Conservation (phyloP, 2,329 filamentous ascomycete genomes). For the Rosellinia necatrix region DNA sequence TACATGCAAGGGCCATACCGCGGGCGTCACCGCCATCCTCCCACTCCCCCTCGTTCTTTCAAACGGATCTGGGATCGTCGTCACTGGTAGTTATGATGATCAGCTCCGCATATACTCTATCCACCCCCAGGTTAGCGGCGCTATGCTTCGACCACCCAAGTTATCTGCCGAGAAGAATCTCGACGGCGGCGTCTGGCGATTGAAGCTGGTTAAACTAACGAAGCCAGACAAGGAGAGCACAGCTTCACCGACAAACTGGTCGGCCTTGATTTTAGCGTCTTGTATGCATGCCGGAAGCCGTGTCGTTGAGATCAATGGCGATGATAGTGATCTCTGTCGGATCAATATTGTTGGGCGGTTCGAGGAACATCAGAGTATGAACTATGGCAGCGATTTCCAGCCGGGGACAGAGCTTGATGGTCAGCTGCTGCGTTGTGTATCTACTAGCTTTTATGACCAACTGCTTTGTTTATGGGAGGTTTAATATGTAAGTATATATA, state of each 20-base stretch:
- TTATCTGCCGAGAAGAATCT: conserved; percentile 69
- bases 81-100: conserved; percentile 95
- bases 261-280: conserved; percentile 70
- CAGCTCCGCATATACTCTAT: conserved; percentile 69
- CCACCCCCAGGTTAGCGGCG: conserved; percentile 46
- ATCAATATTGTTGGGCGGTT: conserved; percentile 73
- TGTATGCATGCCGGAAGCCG: conserved; percentile 91
- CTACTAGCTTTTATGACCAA: conserved; percentile 79
- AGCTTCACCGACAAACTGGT: conserved; percentile 28
- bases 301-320: conserved; percentile 57
- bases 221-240: conserved; percentile 28
- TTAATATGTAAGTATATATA: too few relatives aligned
- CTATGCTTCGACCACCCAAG: conserved; percentile 49
- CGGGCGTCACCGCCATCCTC: conserved; percentile 86
- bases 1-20: conserved; percentile 64
- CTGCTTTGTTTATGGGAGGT: conserved; percentile 69
- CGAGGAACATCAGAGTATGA: conserved; percentile 91
- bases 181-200: conserved; percentile 83
- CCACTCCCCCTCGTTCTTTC: conserved; percentile 57
- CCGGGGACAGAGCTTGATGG: conserved; percentile 41
- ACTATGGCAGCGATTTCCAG: conserved; percentile 81
- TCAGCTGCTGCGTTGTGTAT: conserved; percentile 56
- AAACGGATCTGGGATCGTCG: conserved; percentile 59
- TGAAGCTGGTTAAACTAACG: conserved; percentile 62
- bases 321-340: conserved; percentile 52